A percentile compares a stretch with the other conserved stretches of the same genome.
Evolutionary conservation across 371 early-diverging fungal species (phyloP).

Genomic region (Dipsacomyces acuminosporus): DNA sequence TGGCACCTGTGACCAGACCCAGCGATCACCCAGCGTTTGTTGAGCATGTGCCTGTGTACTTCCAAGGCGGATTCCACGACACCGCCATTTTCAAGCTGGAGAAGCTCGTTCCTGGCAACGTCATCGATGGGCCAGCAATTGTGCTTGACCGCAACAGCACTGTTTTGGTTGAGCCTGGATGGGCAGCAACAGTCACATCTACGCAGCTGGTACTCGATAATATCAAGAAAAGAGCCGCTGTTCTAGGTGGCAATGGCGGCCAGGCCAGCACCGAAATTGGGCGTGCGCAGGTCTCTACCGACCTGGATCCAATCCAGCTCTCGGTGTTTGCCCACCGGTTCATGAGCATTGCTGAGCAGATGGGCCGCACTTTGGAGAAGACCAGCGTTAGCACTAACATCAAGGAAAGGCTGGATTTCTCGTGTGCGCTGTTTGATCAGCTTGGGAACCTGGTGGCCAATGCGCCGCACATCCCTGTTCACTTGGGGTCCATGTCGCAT

Average conservation of each 20-base stretch:
- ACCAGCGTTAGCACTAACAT: constrained; percentile 95
- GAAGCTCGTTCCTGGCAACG: constrained; percentile 58
- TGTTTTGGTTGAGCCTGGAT: constrained; percentile 78
- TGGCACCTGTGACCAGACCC: neutral
- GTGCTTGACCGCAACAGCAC: constrained; percentile 86
- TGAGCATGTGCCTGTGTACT: constrained; percentile 61
- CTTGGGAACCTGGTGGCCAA: constrained; percentile 87
- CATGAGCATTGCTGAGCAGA: constrained; percentile 97
- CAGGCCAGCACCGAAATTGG: constrained; percentile 4
- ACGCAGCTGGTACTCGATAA: constrained; percentile 66
- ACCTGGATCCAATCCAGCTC: constrained; percentile 57
- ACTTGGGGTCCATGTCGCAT: constrained; percentile 89
- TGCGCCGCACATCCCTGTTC: constrained; percentile 95
- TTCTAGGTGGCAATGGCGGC: neutral
- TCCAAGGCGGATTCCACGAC: constrained; percentile 64
- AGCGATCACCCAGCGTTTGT: constrained; percentile 41
- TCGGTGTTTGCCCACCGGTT: constrained; percentile 93
- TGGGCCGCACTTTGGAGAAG: constrained; percentile 92
- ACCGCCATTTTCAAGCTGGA: constrained; percentile 73
- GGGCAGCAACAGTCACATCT: constrained; percentile 68
- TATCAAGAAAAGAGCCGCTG: too few species aligned
- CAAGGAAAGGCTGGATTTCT: constrained; percentile 95
- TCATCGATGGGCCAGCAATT: constrained; percentile 79
- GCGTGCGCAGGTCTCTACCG: neutral
- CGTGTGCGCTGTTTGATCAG: constrained; percentile 93